phyloP scores from a whole-genome alignment of 768 basidiomycete genomes.

The Phanerochaete sordida region DNA sequence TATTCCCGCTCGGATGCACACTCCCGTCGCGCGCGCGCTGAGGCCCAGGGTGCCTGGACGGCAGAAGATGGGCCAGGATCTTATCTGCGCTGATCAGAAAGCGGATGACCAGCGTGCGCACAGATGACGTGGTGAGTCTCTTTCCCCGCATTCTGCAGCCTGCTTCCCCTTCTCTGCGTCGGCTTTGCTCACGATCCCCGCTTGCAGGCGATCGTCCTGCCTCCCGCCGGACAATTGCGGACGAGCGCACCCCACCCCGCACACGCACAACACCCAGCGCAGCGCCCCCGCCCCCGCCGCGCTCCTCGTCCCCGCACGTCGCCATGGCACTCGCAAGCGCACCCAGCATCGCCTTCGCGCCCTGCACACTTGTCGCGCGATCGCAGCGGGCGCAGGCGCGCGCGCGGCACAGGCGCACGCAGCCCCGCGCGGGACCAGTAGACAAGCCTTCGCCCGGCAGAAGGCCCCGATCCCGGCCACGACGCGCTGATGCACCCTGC shows the following conservation, averaged over 20 bases:
- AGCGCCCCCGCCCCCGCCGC: neutral
- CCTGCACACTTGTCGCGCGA: neutral
- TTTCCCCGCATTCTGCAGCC: constrained; percentile 15
- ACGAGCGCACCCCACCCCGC: neutral
- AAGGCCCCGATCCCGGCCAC: neutral
- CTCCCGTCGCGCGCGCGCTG: too few relatives aligned
- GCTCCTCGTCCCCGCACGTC: neutral
- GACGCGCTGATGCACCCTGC: neutral
- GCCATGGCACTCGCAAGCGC: neutral
- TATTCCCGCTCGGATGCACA: too few relatives aligned
- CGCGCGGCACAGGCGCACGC: too few relatives aligned
- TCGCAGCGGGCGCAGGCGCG: neutral
- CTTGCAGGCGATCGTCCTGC: neutral
- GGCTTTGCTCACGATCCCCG: neutral
- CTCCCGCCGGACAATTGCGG: neutral
- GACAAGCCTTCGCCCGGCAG: too few relatives aligned
- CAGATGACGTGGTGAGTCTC: constrained; percentile 15
- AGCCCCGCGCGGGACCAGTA: too few relatives aligned
- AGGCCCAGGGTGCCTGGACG: neutral
- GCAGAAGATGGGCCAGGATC: neutral
- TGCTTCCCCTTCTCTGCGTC: neutral
- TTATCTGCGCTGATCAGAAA: constrained; percentile 13
- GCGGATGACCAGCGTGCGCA: neutral
- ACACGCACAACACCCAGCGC: neutral
- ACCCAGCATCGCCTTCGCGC: neutral